Evolutionary conservation across 1,284 basidiomycete genomes (phyloP), one percentile per base, ranked within the genome.

Genomic region (Naganishia sp.): DNA sequence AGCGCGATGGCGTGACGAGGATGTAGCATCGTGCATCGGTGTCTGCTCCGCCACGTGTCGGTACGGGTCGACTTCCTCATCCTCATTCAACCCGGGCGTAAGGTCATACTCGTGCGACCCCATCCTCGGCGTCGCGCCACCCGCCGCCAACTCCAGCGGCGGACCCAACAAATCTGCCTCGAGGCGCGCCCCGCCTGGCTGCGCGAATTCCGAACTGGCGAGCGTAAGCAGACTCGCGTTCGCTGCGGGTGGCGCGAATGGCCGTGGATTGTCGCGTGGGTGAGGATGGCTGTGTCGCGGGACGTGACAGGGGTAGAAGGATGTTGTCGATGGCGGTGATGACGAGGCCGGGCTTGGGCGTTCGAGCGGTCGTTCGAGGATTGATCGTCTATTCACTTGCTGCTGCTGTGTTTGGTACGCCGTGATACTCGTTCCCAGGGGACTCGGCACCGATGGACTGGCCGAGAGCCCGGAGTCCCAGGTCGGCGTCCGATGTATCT

Each of bases 251-350:
- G 91, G 88, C 1, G 90, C 91, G 6, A 88, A 88, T 17, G 95
- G 95, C 23, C 90, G 86, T 2, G 94, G 94, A 76, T 98, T 98
- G 79, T 97, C 92, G 60, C 91, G 86, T 2, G 94, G 95, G 79
- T 98, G 94, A 68, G 93, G 92, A 7, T 87, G 82, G 0, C 92
- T 92, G 76, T 94, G 92, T 47, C 89, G 84, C 0, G 95, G 95
- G 18, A 82, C 72, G 71, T 58, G 77, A 72, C 67, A 76, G 73
- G 17, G 57, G 52, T 58, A 42, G 35, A 55, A 15, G 47, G 25
- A n/a, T 56, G 66, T 25, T 67, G 69, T 5, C 35, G 68, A 46
- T 13, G 66, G 55, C 21, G 47, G 47, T 25, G 47, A 25, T n/a
- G 47, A 49, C 11, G 47, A 23, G 21, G 25, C 21, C 41, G 35